Evolutionary conservation across 225 moss, liverwort and hornwort genomes (phyloP).

Genomic region (Physcomitrium patens): DNA sequence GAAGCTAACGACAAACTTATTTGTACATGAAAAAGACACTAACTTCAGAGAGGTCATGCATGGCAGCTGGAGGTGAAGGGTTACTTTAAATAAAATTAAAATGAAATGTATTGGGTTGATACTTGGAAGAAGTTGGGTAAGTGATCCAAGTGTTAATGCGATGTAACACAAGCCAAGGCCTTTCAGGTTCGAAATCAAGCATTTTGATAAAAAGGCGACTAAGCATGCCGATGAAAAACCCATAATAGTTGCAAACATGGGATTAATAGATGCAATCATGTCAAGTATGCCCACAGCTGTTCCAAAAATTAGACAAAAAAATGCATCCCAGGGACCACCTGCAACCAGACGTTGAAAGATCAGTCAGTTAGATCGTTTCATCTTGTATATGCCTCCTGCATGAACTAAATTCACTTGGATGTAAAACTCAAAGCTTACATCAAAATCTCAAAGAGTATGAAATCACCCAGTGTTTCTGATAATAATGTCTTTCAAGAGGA

Average conservation of each 20-base stretch:
- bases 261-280: constrained; percentile 56
- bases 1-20: not conserved
- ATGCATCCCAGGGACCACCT: constrained; percentile 71
- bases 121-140: constrained; percentile 88
- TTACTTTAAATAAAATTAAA: not conserved
- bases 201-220: constrained; percentile 64
- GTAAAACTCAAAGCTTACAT: too few species aligned
- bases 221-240: constrained; percentile 70
- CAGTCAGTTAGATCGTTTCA: not conserved
- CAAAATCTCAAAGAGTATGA: not conserved
- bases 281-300: constrained; percentile 73
- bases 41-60: not conserved
- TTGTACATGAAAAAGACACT: constrained; percentile 4
- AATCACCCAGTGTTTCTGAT: not conserved
- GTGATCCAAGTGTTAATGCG: constrained; percentile 72
- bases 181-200: constrained; percentile 50
- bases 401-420: not conserved
- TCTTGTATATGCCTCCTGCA: not conserved
- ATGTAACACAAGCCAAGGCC: constrained; percentile 67
- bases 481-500: not conserved
- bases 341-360: constrained; percentile 22
- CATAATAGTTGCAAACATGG: constrained; percentile 67
- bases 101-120: constrained; percentile 9
- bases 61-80: too few species aligned
- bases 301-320: constrained; percentile 64